Percentiles rank a stretch among this genome's conserved stretches.
phyloP scores from a whole-genome alignment of 768 basidiomycete species.

The Phallus indusiatus region DNA sequence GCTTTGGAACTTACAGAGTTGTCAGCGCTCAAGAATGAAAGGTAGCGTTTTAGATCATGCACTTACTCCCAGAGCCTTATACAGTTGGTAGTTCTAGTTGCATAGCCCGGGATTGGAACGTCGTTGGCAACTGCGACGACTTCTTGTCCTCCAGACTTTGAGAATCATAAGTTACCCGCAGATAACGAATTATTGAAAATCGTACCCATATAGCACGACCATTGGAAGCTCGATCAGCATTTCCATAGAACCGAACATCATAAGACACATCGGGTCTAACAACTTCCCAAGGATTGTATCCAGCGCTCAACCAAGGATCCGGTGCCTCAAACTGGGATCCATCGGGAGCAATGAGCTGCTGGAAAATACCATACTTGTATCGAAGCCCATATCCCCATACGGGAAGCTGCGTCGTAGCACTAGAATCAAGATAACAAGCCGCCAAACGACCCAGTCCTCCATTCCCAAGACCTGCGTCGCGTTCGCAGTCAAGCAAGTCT shows the following conservation, averaged over 20 bases:
- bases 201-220: conserved; percentile 52
- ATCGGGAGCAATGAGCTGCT: conserved; percentile 77
- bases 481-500: conserved; percentile 78
- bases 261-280: conserved; percentile 77
- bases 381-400: conserved; percentile 93
- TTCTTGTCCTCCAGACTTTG: conserved; percentile 73
- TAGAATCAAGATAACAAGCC: conserved; percentile 95
- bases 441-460: conserved; percentile 94
- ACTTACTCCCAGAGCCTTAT: conserved; percentile 38
- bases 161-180: conserved; percentile 5
- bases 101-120: conserved; percentile 82
- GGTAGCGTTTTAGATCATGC: conserved; percentile 3
- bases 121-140: conserved; percentile 92
- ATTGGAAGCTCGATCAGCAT: conserved; percentile 53
- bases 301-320: conserved; percentile 77
- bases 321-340: conserved; percentile 80
- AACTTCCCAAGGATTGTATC: conserved; percentile 84
- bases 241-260: conserved; percentile 84
- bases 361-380: conserved; percentile 95
- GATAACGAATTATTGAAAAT: neutral
- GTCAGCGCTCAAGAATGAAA: neutral
- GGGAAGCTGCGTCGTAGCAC: conserved; percentile 81
- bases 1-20: conserved; percentile 39
- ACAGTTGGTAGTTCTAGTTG: conserved; percentile 83
- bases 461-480: conserved; percentile 92